Evolutionary conservation across 2,329 filamentous ascomycete genomes (phyloP).

Genomic region (Colletotrichum sp.): DNA sequence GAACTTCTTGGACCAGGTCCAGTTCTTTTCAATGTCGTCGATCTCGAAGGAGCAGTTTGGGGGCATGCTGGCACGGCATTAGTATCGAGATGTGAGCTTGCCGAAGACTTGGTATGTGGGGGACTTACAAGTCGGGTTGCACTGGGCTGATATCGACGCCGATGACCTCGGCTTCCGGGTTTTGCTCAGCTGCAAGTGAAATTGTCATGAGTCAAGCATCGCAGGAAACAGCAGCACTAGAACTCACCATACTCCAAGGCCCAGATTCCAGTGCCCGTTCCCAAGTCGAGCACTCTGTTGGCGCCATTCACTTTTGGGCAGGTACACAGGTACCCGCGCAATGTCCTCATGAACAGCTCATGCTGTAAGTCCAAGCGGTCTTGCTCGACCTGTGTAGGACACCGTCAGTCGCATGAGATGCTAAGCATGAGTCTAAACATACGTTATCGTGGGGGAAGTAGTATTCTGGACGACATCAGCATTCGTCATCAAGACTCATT

Average conservation of each 20-base stretch:
- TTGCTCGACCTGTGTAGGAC: not conserved
- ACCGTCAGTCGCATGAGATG: accelerated
- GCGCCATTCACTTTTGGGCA: constrained; percentile 26
- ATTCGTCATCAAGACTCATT: accelerated
- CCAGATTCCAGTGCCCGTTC: constrained; percentile 30
- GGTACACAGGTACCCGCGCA: constrained; percentile 31
- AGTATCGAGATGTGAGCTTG: not conserved
- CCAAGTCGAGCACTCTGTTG: constrained; percentile 25
- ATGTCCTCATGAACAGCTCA: constrained; percentile 35
- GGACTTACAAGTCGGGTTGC: constrained; percentile 11
- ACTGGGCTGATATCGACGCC: constrained; percentile 19
- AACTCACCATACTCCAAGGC: constrained; percentile 28
- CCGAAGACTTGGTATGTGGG: accelerated
- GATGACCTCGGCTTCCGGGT: constrained; percentile 31
- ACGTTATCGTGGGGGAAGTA: constrained; percentile 15
- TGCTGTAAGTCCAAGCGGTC: constrained; percentile 37
- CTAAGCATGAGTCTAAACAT: not conserved
- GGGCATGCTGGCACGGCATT: constrained; percentile 32
- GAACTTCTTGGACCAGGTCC: constrained; percentile 34
- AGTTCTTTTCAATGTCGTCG: constrained; percentile 38
- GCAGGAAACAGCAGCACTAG: accelerated
- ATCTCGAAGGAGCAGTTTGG: constrained; percentile 49
- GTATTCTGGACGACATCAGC: not conserved
- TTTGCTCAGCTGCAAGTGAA: constrained; percentile 25
- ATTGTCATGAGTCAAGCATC: not conserved